A percentile compares a stretch with the other conserved stretches of the same genome.
These are phyloP conservation scores for Leccinum pachyderme DNA, from an alignment of 1,284 basidiomycete species.

Conservation along the genomic window DNA sequence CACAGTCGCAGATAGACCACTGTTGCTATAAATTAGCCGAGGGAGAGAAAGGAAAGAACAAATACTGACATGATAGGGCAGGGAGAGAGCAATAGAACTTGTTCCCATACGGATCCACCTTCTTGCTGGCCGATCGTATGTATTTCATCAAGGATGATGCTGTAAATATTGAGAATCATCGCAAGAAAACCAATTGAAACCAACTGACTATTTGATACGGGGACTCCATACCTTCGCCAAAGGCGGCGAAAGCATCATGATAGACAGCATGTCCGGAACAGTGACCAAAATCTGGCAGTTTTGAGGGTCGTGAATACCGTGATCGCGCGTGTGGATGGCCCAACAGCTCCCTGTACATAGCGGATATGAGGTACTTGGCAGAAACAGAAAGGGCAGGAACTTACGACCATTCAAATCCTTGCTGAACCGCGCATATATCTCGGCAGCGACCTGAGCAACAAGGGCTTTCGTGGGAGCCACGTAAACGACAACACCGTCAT, in stretches of 20 bases:
- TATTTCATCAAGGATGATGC: slow-evolving; percentile 73
- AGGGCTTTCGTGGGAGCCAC: slow-evolving; percentile 74
- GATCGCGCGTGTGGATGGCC: slow-evolving; percentile 70
- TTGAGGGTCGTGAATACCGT: slow-evolving; percentile 58
- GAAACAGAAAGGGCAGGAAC: slow-evolving; percentile 17
- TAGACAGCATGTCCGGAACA: slow-evolving; percentile 66
- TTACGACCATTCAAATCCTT: slow-evolving; percentile 54
- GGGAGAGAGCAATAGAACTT: slow-evolving; percentile 60
- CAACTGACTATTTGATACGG: slow-evolving; percentile 52
- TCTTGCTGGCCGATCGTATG: slow-evolving; percentile 70
- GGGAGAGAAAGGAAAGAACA: slow-evolving; percentile 13
- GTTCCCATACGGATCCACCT: slow-evolving; percentile 69
- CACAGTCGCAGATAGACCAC: slow-evolving; percentile 69
- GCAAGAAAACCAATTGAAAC: background rate
- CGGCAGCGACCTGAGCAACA: slow-evolving; percentile 66
- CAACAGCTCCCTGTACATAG: slow-evolving; percentile 49
- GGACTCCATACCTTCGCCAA: slow-evolving; percentile 61
- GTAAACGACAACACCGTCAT: slow-evolving; percentile 69
- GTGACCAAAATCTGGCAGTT: slow-evolving; percentile 72
- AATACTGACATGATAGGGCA: slow-evolving; percentile 63
- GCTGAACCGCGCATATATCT: slow-evolving; percentile 66
- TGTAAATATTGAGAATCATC: slow-evolving; percentile 20
- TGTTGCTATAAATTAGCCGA: slow-evolving; percentile 21
- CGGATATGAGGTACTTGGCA: background rate
- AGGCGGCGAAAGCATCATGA: slow-evolving; percentile 65